These are phyloP conservation scores for Cucumis hystrix DNA, from an alignment of 306 rosid genomes.

Conservation along the genomic window DNA sequence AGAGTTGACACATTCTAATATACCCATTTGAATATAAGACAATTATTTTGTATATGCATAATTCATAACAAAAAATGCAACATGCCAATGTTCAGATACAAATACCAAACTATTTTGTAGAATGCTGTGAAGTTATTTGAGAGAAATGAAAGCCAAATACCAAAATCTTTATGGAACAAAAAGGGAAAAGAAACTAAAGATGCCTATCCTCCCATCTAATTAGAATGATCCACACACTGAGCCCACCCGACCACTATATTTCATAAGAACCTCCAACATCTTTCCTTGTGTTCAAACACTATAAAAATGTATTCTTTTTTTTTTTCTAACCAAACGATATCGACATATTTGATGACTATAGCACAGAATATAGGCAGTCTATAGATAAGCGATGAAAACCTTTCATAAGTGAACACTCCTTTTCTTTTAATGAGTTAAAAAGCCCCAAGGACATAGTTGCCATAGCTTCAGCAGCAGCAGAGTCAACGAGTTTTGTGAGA, in stretches of 20 bases:
- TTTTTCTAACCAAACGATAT: background rate
- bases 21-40: too few species aligned
- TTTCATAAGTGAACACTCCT: constrained; percentile 22
- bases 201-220: background rate
- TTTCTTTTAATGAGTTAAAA: constrained; percentile 38
- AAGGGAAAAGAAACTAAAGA: background rate
- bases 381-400: constrained; percentile 23
- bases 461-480: constrained; percentile 47
- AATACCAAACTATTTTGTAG: background rate
- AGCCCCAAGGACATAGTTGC: constrained; percentile 49
- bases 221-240: background rate
- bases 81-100: too few species aligned
- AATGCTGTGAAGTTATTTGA: background rate
- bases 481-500: constrained; percentile 47
- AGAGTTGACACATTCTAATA: too few species aligned
- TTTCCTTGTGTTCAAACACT: background rate
- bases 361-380: background rate
- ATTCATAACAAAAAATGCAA: background rate
- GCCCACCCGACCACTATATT: background rate
- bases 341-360: background rate
- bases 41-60: too few species aligned
- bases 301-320: background rate
- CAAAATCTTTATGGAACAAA: background rate
- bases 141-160: background rate
- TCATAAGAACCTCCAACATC: background rate